Percentiles rank a stretch among this genome's conserved stretches.
phyloP scores from a whole-genome alignment of 2,329 filamentous ascomycete species.

The Colletotrichum ledebouriae region DNA sequence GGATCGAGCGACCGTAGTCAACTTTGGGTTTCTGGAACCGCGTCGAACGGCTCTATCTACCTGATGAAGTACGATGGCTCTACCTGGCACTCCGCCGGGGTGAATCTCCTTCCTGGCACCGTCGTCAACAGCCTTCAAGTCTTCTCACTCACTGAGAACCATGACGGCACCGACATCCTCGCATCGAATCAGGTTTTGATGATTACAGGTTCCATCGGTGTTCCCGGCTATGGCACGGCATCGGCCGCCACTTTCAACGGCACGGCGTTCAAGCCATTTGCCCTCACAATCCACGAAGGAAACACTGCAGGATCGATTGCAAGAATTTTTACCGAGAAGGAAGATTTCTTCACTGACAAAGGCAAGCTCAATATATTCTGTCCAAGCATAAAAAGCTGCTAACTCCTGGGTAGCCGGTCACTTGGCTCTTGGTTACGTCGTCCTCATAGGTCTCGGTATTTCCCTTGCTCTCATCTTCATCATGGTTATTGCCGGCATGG shows the following conservation, averaged over 20 bases:
- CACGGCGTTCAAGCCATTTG: conserved; percentile 80
- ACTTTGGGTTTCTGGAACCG: conserved; percentile 86
- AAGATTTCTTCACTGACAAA: conserved; percentile 77
- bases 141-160: conserved; percentile 77
- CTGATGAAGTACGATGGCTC: conserved; percentile 85
- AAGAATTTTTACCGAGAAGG: conserved; percentile 85
- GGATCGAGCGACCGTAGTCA: conserved; percentile 79
- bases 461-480: conserved; percentile 83
- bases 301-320: conserved; percentile 80
- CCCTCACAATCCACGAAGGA: conserved; percentile 78
- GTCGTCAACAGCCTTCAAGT: conserved; percentile 85
- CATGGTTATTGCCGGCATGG: conserved; percentile 80
- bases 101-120: conserved; percentile 74
- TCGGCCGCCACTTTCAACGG: conserved; percentile 93
- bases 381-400: conserved; percentile 41
- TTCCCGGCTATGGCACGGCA: conserved; percentile 82
- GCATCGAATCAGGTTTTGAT: conserved; percentile 79
- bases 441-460: conserved; percentile 85
- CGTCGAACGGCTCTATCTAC: conserved; percentile 73
- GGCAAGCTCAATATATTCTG: conserved; percentile 61
- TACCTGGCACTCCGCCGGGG: conserved; percentile 75
- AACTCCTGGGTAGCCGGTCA: conserved; percentile 59
- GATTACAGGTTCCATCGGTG: conserved; percentile 84
- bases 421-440: conserved; percentile 81
- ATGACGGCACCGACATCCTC: conserved; percentile 75